phyloP scores from a whole-genome alignment of 768 basidiomycete species.

The Auricularia sp. region DNA sequence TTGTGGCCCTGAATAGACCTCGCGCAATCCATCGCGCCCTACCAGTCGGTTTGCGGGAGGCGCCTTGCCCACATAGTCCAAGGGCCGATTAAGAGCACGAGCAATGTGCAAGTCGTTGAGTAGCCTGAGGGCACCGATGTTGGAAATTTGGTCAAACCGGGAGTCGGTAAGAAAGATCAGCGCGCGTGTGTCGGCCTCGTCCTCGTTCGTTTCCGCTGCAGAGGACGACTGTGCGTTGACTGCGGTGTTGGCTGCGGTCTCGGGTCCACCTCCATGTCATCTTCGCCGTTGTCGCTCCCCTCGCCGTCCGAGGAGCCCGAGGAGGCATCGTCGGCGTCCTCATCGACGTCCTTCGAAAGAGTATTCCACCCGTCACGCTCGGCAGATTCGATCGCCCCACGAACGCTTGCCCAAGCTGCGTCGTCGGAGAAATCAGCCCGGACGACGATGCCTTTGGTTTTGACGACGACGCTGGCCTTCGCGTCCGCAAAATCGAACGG shows the following conservation, averaged over 20 bases:
- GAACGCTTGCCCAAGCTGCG: background rate
- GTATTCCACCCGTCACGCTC: background rate
- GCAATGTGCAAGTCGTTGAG: background rate
- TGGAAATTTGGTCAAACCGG: background rate
- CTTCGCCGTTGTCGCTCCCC: background rate
- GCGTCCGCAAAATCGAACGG: background rate
- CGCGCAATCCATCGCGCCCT: background rate
- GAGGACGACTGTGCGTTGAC: background rate
- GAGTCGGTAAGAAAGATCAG: background rate
- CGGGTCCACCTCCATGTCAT: background rate
- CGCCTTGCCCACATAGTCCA: background rate
- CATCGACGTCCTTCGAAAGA: background rate
- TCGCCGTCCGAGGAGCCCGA: background rate
- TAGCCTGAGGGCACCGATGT: background rate
- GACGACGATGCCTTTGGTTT: background rate
- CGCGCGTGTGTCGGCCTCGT: background rate
- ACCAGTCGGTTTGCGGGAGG: background rate
- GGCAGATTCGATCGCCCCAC: background rate
- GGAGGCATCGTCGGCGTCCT: background rate
- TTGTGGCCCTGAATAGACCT: background rate
- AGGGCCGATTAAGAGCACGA: background rate
- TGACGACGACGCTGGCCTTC: background rate
- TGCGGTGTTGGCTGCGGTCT: slow-evolving; percentile 1
- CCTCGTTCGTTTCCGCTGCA: background rate
- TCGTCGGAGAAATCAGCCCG: background rate